phyloP scores from a whole-genome alignment of 768 basidiomycete genomes.

The Lenzites betulinus region DNA sequence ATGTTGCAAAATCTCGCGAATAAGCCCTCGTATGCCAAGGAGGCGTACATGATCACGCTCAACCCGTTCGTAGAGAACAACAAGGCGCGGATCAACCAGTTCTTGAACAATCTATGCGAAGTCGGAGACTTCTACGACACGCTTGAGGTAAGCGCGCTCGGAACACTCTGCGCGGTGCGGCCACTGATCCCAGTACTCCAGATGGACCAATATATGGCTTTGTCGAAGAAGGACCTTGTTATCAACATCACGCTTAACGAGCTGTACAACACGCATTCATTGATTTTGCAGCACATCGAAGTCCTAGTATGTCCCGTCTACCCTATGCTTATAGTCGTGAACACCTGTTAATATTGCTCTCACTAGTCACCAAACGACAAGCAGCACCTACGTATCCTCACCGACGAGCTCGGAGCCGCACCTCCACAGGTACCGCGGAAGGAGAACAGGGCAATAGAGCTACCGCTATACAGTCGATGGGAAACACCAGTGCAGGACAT shows the following conservation, averaged over 20 bases:
- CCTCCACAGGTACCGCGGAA: slow-evolving; percentile 96
- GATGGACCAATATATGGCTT: slow-evolving; percentile 99
- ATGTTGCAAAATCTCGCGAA: slow-evolving; percentile 99
- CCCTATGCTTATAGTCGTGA: not conserved
- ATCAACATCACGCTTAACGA: slow-evolving; percentile 99
- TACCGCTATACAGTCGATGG: slow-evolving; percentile 95
- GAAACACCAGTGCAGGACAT: slow-evolving; percentile 99
- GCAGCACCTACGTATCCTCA: slow-evolving; percentile 93
- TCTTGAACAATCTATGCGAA: slow-evolving; percentile 95
- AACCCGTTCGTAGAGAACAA: slow-evolving; percentile 99
- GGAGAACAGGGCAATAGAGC: slow-evolving; percentile 93
- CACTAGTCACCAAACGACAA: slow-evolving; percentile 93
- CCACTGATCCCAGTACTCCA: slow-evolving; percentile 32
- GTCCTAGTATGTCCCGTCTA: slow-evolving; percentile 68
- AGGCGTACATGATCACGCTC: slow-evolving; percentile 97
- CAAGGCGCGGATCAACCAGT: slow-evolving; percentile 96
- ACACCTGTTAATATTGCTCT: slow-evolving; percentile 4
- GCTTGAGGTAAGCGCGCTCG: slow-evolving; percentile 71
- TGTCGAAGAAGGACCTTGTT: slow-evolving; percentile 97
- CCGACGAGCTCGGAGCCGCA: slow-evolving; percentile 93
- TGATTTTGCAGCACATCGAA: slow-evolving; percentile 94
- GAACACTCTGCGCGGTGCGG: not conserved
- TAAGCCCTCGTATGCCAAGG: slow-evolving; percentile 97
- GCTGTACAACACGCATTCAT: slow-evolving; percentile 96
- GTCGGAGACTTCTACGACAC: slow-evolving; percentile 99